A percentile compares a stretch with the other conserved stretches of the same genome.
phyloP scores from a whole-genome alignment of 805 yeast genomes.

The Saccharomycopsis sp. region DNA sequence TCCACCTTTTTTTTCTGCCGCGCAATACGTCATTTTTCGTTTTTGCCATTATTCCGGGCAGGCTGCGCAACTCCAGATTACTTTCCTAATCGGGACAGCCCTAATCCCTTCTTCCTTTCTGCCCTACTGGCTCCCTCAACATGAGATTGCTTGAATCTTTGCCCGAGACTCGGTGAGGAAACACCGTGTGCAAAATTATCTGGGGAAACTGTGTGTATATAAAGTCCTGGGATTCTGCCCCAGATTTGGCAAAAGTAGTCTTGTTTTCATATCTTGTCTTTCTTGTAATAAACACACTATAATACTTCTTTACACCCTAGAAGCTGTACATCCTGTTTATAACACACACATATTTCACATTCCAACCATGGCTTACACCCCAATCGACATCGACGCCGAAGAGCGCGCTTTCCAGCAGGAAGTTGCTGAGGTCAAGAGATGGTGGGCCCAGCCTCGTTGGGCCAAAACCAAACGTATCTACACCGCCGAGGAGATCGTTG shows the following conservation, averaged over 20 bases:
- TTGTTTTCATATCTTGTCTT: background rate
- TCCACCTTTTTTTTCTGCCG: background rate
- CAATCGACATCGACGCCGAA: constrained; percentile 54
- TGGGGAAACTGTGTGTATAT: background rate
- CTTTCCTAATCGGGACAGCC: constrained; percentile 1
- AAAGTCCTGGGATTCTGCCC: background rate
- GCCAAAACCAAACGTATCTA: constrained; percentile 78
- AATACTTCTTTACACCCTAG: background rate
- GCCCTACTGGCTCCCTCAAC: background rate
- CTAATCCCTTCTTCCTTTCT: constrained; percentile 1
- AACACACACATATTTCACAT: background rate
- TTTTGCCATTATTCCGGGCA: constrained; percentile 1
- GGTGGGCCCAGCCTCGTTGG: constrained; percentile 98
- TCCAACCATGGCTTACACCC: constrained; percentile 39
- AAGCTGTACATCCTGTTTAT: background rate
- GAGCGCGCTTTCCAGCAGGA: constrained; percentile 59
- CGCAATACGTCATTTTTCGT: background rate
- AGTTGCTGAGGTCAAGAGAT: constrained; percentile 64
- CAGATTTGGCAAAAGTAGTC: background rate
- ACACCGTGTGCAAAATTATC: background rate
- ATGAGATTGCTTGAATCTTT: background rate
- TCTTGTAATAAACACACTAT: background rate
- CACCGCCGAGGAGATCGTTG: constrained; percentile 81
- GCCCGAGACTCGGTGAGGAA: background rate
- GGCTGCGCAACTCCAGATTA: constrained; percentile 1